phyloP scores from a whole-genome alignment of 2,329 filamentous ascomycete genomes.

The Alternaria solani region DNA sequence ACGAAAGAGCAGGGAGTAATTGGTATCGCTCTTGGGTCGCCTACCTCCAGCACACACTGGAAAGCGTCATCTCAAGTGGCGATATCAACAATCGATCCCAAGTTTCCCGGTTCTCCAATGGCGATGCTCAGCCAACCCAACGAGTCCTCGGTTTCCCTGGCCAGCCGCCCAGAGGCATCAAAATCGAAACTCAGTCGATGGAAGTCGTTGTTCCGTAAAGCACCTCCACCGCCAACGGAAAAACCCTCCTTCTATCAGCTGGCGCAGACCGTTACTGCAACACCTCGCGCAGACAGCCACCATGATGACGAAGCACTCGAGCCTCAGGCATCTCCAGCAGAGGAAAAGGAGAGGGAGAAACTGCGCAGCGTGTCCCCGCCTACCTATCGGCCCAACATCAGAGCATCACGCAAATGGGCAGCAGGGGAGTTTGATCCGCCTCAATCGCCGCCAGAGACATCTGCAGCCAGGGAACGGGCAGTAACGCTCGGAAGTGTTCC shows the following conservation, averaged over 20 bases:
- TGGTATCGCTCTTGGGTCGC: conserved; percentile 52
- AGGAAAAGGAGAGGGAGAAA: conserved; percentile 28
- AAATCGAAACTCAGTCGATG: conserved; percentile 50
- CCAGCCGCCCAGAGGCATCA: conserved; percentile 25
- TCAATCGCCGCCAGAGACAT: conserved; percentile 17
- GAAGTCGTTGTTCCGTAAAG: conserved; percentile 51
- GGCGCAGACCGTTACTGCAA: conserved; percentile 31
- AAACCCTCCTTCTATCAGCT: conserved; percentile 49
- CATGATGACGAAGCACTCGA: conserved; percentile 41
- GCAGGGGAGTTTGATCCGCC: conserved; percentile 21
- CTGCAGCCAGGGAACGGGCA: conserved; percentile 26
- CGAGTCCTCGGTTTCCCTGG: conserved; percentile 17
- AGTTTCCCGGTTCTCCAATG: conserved; percentile 20
- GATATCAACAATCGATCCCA: conserved; percentile 13
- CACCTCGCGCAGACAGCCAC: conserved; percentile 42
- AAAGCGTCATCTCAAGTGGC: conserved; percentile 33
- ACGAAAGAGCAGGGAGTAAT: conserved; percentile 44
- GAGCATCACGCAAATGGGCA: conserved; percentile 40
- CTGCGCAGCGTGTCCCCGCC: conserved; percentile 34
- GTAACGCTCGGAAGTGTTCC: conserved; percentile 28
- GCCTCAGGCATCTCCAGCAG: conserved; percentile 19
- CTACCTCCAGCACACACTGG: conserved; percentile 44
- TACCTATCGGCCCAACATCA: conserved; percentile 41
- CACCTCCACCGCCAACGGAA: conserved; percentile 32
- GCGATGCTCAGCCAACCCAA: conserved; percentile 9